phyloP scores from a whole-genome alignment of 2,329 filamentous ascomycete genomes.

The Fusarium avenaceum region DNA sequence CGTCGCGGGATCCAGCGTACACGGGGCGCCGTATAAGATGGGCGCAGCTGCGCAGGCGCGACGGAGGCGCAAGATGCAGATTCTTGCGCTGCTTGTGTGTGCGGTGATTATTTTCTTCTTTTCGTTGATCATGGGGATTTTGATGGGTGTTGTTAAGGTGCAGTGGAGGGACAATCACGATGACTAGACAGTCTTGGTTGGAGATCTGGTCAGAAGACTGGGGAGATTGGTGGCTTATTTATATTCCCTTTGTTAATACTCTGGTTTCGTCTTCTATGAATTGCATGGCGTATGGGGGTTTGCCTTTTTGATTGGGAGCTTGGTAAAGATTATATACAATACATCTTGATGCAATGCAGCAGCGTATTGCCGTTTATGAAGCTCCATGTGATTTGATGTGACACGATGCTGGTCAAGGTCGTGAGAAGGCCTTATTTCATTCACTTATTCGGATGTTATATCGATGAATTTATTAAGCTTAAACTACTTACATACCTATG shows the following conservation, averaged over 20 bases:
- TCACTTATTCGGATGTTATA: no score
- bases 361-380: no score
- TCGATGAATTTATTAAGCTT: no score
- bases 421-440: background rate
- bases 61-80: slow-evolving; percentile 39
- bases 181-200: background rate
- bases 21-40: slow-evolving; percentile 38
- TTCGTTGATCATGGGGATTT: slow-evolving; percentile 47
- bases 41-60: slow-evolving; percentile 42
- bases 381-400: background rate
- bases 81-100: slow-evolving; percentile 43
- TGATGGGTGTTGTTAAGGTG: slow-evolving; percentile 47
- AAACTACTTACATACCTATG: no score
- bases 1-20: slow-evolving; percentile 34
- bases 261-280: background rate
- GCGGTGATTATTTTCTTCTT: slow-evolving; percentile 45
- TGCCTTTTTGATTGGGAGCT: background rate
- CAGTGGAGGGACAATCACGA: slow-evolving; percentile 35
- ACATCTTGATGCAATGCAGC: background rate
- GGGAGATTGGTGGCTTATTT: background rate
- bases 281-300: slow-evolving; percentile 24
- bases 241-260: slow-evolving; percentile 10
- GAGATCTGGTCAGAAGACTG: no score
- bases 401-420: background rate
- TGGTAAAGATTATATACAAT: background rate